Evolutionary conservation across 2,329 filamentous ascomycete genomes (phyloP), one percentile per base, ranked within the genome.

Genomic region (Westerdykella sp.): DNA sequence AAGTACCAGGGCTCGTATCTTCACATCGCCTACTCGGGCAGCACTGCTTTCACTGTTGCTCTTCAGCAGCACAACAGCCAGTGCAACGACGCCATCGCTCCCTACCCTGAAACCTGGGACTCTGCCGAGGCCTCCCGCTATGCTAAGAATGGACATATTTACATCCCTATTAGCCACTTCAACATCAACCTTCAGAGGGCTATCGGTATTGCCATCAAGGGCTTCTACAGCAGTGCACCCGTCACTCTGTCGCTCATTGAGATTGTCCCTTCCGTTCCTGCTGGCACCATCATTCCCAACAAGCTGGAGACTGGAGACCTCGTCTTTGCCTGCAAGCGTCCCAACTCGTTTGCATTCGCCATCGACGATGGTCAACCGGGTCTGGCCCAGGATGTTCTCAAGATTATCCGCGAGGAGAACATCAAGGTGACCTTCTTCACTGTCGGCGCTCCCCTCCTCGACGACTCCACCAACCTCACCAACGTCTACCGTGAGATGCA

Each of bases 381-480:
- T 28, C 73, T 76, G 44, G 80, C 80, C 1, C 73, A 80, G 63
- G 65, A 77, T 48, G 78, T 84, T 15, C 76, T 83, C 67, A 66
- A 74, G 34, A 79, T 82, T 41, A 69, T 86, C 53, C 73, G 77
- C 15, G 74, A 77, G 15, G 81, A 80, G 40, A 62, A 69, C 42
- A 80, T 85, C 53, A 75, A 79, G 50, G 81, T 84, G 3, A 86
- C 83, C 1, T 85, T 86, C 64, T 86, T 86, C 68, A 83, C 81
- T 30, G 80, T 85, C 35, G 82, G 81, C 9, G 73, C 75, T 1
- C 79, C 81, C 1, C 71, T 86, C 0, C 68, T 78, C 13, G 79
- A 84, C 56, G 46, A 58, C 2, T 66, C 69, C 15, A 35, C 78
- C 15, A 84, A 83, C 54, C 73, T 85, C 40, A 79, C 78, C 18